Evolutionary conservation across 306 rosid genomes (phyloP), one percentile per base, ranked within the genome.

Genomic region (Cercis canadensis): DNA sequence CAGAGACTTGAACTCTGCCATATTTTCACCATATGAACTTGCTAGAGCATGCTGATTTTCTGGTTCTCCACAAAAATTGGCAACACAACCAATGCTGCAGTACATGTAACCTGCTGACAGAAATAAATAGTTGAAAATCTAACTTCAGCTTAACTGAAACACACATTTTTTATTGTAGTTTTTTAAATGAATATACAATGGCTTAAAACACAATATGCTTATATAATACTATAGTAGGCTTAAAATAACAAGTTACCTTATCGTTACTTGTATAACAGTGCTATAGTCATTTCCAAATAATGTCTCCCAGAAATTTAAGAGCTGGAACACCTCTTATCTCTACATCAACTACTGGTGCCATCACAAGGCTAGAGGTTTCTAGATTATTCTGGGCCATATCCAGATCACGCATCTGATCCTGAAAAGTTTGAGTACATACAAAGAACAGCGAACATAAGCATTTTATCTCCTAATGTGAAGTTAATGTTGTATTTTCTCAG

Each of bases 241-340:
- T 53, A 14, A 36, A 56, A 47, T 69, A 54, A 19, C 19, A 62
- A 18, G 29, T 68, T 77, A 80, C 85, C 83, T 36, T 39, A 59
- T 61, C 70, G 57, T 69, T 66, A 1, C 64, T 45, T 53, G 57
- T 51, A 18, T 51, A 19, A 24, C 49, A 63, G 58, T 34, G 43
- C 24, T 33, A 36, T 32, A 11, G 19, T 89, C 90, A 91, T 80
- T 85, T 91, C 99, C 99, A 94, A 65, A 94, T 58, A 50, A 94
- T 91, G 63, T 94, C 97, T 31, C 97, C 99, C 8, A 94, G 53
- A 79, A 91, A 94, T 86, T 73, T 80, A 57, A 94, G 99, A 73
- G 96, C 99, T 11, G 99, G 99, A 85, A 91, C 96, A 18, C 99
- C 99, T 83, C 99, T 85, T 74, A 94, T 91, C 85, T 94, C 99